Conservation (phyloP, 140 eudicot species). For the Bidens hawaiensis region DNA sequence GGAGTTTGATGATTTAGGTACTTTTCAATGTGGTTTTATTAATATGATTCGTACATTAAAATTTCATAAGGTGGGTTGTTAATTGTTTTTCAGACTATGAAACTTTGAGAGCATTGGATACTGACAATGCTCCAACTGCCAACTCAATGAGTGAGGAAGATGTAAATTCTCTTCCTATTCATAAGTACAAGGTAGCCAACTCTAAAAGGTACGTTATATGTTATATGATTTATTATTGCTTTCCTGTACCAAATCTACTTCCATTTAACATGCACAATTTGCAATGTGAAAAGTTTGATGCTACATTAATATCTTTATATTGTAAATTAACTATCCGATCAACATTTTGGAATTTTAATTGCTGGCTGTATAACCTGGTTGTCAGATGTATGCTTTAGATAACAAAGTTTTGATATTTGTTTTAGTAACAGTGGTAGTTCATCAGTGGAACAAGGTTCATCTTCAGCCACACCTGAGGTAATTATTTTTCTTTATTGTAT, state of each 20-base stretch:
- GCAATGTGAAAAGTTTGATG: neutral
- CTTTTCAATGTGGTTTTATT: neutral
- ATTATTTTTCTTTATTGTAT: slow-evolving; percentile 4
- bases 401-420: neutral
- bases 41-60: neutral
- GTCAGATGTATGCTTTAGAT: slow-evolving; percentile 6
- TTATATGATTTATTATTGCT: slow-evolving; percentile 1
- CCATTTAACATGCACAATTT: neutral
- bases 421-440: slow-evolving; percentile 40
- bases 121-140: slow-evolving; percentile 59
- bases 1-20: slow-evolving; percentile 96
- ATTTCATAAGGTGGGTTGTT: neutral
- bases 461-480: slow-evolving; percentile 61
- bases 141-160: slow-evolving; percentile 95
- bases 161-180: slow-evolving; percentile 91
- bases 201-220: slow-evolving; percentile 42
- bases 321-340: neutral
- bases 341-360: neutral
- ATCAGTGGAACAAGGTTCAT: slow-evolving; percentile 48
- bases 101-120: slow-evolving; percentile 84
- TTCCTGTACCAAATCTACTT: neutral
- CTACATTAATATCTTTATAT: neutral
- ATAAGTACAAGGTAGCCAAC: slow-evolving; percentile 62
- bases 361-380: slow-evolving; percentile 1
- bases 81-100: slow-evolving; percentile 67